Base-by-base conservation (phyloP, 2,329 filamentous ascomycete genomes). In the Orbilia oligospora region DNA sequence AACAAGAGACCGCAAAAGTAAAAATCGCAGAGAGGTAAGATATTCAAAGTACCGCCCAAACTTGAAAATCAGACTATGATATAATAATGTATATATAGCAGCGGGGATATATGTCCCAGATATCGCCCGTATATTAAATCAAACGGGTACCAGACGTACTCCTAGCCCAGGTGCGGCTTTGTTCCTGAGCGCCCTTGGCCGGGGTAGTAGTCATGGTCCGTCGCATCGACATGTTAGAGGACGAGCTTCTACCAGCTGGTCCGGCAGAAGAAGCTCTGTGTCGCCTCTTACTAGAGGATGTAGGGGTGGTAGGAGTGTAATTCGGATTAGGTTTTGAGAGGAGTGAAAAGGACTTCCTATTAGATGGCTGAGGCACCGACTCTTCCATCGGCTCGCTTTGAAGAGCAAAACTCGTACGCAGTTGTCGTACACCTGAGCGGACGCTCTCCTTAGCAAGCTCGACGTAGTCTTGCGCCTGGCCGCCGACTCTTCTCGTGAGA, bases 201-300 rank as follows among this genome's bases (percentile, higher is more conserved):
- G 73, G 73, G 71, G 73, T 33, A 20, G 67, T 55, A 3, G 73
- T 77, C 73, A 77, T 67, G 66, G 73, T 68, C 46, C 73, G 56
- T 64, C 65, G 64, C 67, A 77, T 71, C 27, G 73, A 71, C 67
- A 71, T 41, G 55, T 71, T 68, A 36, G 73, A 55, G 24, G 46
- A 67, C 12, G 73, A 77, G 61, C 73, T 77, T 71, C 41, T 64
- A 68, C 73, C 67, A 77, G 73, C 73, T 77, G 73, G 73, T 49
- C 73, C 73, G 36, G 73, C 73, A 71, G 73, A 77, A 48, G 73
- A 77, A 71, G 73, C 73, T 48, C 73, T 71, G 73, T 71, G 67
- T 71, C 73, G 67, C 56, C 73, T 77, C 71, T 64, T 61, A 61
- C 18, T 63, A 46, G 36, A 66, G 65, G 72, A 77, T 20, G 55